Conservation (phyloP, 2,329 filamentous ascomycete genomes). For the Ceratocystis huliohia region DNA sequence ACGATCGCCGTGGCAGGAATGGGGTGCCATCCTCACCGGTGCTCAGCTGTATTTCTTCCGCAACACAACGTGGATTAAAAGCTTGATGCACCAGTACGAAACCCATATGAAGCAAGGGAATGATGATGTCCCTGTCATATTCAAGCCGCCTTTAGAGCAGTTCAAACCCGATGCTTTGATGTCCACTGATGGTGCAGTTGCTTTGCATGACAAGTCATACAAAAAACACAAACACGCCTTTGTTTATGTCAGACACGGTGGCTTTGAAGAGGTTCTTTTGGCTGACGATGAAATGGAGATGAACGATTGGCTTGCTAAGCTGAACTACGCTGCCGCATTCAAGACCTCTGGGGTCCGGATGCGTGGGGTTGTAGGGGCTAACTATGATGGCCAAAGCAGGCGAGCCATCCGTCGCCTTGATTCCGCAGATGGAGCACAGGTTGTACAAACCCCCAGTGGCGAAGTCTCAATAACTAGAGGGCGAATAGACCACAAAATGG, state of each 20-base stretch:
- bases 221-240: conserved; percentile 95
- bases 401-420: conserved; percentile 61
- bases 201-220: conserved; percentile 72
- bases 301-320: conserved; percentile 91
- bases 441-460: conserved; percentile 57
- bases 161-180: conserved; percentile 92
- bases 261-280: conserved; percentile 78
- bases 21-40: conserved; percentile 92
- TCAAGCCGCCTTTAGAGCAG: conserved; percentile 76
- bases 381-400: conserved; percentile 69
- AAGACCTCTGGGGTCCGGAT: conserved; percentile 83
- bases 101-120: conserved; percentile 65
- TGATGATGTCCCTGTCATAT: conserved; percentile 65
- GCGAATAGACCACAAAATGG: conserved; percentile 67
- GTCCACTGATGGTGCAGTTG: conserved; percentile 86
- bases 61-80: conserved; percentile 86
- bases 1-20: conserved; percentile 95
- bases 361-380: conserved; percentile 70
- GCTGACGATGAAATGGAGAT: conserved; percentile 83
- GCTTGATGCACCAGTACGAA: conserved; percentile 77
- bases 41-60: conserved; percentile 95
- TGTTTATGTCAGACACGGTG: conserved; percentile 73
- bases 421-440: conserved; percentile 44
- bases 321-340: conserved; percentile 94
- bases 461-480: conserved; percentile 62